A percentile compares a stretch with the other conserved stretches of the same genome.
Conservation (phyloP, 768 basidiomycete species). For the Amanita exitialis region DNA sequence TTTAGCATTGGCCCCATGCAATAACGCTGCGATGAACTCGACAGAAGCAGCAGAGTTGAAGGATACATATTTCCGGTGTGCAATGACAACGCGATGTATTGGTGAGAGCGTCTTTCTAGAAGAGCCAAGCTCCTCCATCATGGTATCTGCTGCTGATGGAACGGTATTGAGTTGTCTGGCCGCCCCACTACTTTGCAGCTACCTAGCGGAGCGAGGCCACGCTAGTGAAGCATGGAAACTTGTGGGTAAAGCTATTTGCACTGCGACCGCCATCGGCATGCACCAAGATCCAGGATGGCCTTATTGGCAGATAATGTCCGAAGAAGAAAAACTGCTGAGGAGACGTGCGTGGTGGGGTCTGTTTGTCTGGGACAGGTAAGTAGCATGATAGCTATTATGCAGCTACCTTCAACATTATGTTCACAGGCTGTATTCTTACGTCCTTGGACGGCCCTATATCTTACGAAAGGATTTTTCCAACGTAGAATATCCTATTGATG, state of each 20-base stretch:
- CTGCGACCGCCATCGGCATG: conserved; percentile 31
- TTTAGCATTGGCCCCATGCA: conserved; percentile 28
- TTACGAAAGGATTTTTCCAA: conserved; percentile 24
- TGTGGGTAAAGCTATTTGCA: conserved; percentile 28
- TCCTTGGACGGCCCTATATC: conserved; percentile 36
- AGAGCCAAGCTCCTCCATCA: conserved; percentile 21
- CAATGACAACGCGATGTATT: conserved; percentile 33
- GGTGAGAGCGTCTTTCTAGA: conserved; percentile 34
- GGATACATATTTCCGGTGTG: conserved; percentile 26
- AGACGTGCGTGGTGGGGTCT: conserved; percentile 35
- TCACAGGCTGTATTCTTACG: conserved; percentile 30
- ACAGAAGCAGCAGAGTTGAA: not conserved
- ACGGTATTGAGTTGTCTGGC: conserved; percentile 37
- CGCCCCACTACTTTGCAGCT: conserved; percentile 31
- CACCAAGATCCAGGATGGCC: conserved; percentile 32
- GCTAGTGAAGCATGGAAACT: conserved; percentile 42
- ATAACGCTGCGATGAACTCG: conserved; percentile 12
- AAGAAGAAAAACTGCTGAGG: conserved; percentile 29
- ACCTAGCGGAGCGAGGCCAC: conserved; percentile 34
- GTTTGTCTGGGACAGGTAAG: conserved; percentile 32
- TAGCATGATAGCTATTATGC: not conserved
- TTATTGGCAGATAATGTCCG: conserved; percentile 32
- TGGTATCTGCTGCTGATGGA: conserved; percentile 34
- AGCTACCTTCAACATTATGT: not conserved
- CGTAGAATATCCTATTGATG: conserved; percentile 24